These are phyloP conservation scores for Astrothelium macrocarpum DNA, from an alignment of 495 filamentous ascomycete species.

Conservation along the genomic window DNA sequence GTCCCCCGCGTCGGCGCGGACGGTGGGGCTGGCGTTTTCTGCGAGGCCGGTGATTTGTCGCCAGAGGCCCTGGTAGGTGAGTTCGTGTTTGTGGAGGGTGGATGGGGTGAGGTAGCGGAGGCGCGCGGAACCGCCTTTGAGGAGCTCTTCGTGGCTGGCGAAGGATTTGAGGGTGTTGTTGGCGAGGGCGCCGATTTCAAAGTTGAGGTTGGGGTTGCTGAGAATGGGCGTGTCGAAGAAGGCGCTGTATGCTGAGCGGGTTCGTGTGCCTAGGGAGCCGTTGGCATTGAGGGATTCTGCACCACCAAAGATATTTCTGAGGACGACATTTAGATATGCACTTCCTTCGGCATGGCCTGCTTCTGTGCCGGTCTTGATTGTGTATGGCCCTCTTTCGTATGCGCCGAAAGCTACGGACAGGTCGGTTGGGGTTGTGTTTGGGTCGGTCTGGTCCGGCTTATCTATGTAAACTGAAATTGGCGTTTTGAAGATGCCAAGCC, in stretches of 20 bases:
- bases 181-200: constrained; percentile 65
- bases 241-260: constrained; percentile 77
- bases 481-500: constrained; percentile 80
- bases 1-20: constrained; percentile 81
- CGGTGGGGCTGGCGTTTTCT: constrained; percentile 62
- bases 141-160: constrained; percentile 84
- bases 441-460: constrained; percentile 49
- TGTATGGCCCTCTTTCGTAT: constrained; percentile 65
- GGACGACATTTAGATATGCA: constrained; percentile 71
- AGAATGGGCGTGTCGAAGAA: constrained; percentile 70
- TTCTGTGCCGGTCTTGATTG: constrained; percentile 86
- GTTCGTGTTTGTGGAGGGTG: constrained; percentile 56
- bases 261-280: constrained; percentile 78
- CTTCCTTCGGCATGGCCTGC: constrained; percentile 85
- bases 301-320: constrained; percentile 90
- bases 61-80: constrained; percentile 75
- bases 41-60: constrained; percentile 74
- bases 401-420: constrained; percentile 68
- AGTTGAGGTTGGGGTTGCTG: constrained; percentile 68
- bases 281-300: constrained; percentile 81
- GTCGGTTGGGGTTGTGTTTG: constrained; percentile 55
- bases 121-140: constrained; percentile 70
- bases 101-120: constrained; percentile 54
- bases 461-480: constrained; percentile 74
- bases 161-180: constrained; percentile 78